Evolutionary conservation across 2,329 filamentous ascomycete species (phyloP).

Genomic region (Knufia petricola): DNA sequence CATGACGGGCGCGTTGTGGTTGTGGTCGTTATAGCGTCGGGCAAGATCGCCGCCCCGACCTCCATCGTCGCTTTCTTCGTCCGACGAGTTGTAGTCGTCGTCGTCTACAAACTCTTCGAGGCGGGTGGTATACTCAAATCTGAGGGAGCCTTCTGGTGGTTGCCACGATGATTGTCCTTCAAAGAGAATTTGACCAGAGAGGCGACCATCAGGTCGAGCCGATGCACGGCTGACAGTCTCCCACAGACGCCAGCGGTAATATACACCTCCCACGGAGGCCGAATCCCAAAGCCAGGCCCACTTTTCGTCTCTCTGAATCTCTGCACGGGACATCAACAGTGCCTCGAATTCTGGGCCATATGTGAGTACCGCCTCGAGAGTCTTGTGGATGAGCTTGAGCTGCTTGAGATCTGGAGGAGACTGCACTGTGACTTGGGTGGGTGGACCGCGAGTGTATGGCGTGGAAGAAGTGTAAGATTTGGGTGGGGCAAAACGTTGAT

Average conservation of each 20-base stretch:
- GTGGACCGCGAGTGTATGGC: conserved; percentile 34
- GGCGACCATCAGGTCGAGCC: conserved; percentile 19
- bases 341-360: conserved; percentile 86
- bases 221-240: conserved; percentile 62
- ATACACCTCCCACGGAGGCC: conserved; percentile 66
- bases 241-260: conserved; percentile 90
- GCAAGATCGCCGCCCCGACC: conserved; percentile 31
- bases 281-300: conserved; percentile 95
- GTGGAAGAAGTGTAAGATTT: conserved; percentile 51
- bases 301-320: conserved; percentile 76
- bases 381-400: conserved; percentile 76
- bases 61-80: conserved; percentile 62
- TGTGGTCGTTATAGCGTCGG: conserved; percentile 33
- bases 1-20: conserved; percentile 24
- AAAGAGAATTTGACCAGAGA: conserved; percentile 48
- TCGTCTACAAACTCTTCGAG: conserved; percentile 75
- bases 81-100: conserved; percentile 74
- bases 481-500: conserved; percentile 63
- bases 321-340: conserved; percentile 73
- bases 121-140: conserved; percentile 68
- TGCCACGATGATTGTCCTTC: conserved; percentile 72
- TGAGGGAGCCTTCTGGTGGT: conserved; percentile 60
- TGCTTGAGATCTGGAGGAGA: conserved; percentile 69
- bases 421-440: conserved; percentile 61
- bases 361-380: conserved; percentile 67